phyloP scores from a whole-genome alignment of 257 asterid genomes.

The Nicotiana undulata region DNA sequence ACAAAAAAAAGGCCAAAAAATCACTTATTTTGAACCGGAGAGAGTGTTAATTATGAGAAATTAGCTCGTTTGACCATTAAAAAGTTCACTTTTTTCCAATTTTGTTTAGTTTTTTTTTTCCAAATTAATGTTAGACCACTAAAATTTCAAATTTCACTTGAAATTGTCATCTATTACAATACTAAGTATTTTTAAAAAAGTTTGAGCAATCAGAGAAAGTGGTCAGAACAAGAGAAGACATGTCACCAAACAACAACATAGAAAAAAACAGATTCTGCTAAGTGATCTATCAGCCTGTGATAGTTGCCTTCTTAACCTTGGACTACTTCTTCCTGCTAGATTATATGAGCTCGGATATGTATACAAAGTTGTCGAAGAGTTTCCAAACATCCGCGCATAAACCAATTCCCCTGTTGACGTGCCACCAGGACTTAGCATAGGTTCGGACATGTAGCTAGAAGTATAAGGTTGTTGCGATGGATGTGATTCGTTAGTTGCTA shows the following conservation, averaged over 20 bases:
- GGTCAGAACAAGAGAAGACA: constrained; percentile 51
- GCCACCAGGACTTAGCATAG: constrained; percentile 16
- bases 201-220: background rate
- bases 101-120: too few relatives aligned
- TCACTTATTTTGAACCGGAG: too few relatives aligned
- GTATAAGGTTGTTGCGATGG: constrained; percentile 17
- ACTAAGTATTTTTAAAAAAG: background rate
- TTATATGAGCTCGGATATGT: constrained; percentile 43
- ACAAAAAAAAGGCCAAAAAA: too few relatives aligned
- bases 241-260: constrained; percentile 45
- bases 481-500: background rate
- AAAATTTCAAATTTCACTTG: too few relatives aligned
- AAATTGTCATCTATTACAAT: background rate
- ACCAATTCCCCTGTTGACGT: constrained; percentile 42
- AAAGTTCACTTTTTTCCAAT: too few relatives aligned
- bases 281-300: constrained; percentile 48
- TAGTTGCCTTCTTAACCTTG: constrained; percentile 41
- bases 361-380: constrained; percentile 29
- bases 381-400: constrained; percentile 43
- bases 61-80: background rate
- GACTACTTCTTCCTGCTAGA: constrained; percentile 27
- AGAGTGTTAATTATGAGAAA: too few relatives aligned
- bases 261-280: constrained; percentile 48
- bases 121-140: too few relatives aligned
- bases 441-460: constrained; percentile 7